Base-by-base conservation (phyloP, 1,284 basidiomycete genomes). In the Naganishia sp. region DNA sequence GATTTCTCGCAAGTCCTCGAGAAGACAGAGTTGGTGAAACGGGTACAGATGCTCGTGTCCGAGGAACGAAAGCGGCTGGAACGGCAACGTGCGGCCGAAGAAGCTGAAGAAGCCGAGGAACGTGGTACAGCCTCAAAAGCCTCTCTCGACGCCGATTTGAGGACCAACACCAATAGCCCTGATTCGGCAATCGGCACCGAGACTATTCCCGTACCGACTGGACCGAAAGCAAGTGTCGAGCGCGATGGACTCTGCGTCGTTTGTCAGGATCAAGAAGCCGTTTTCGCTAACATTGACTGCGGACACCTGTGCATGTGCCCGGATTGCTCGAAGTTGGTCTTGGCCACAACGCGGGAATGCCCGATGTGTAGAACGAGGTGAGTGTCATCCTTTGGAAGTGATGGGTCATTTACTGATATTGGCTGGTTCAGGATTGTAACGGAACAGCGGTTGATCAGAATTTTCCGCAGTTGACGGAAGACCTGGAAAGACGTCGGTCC, bases 241-340 rank as follows among this genome's bases (percentile, higher is more conserved):
- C 83, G 88, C 23, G 84, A 83, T 15, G 91, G 92, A 0, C 77
- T 92, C 2, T 94, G 91, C 75, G 89, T 94, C 0, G 85, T 94
- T 18, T 94, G 92, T 75, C 90, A 93, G 75, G 92, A 94, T 71
- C 89, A 92, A 65, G 91, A 94, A 71, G 91, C 91, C 0, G 92
- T 89, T 69, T 89, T 94, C 63, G 92, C 90, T 1, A 87, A 92
- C 58, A 89, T 93, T n/a, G 91, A 94, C 77, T 94, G 92, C 84
- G 92, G 92, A 88, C 91, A 93, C 78, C 81, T 93, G 45, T 85
- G 87, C 10, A 86, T 93, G 86, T 94, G 91, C 73, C 83, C 87
- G 73, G 82, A 76, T n/a, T 94, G 91, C 76, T 90, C 90, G 1
- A 90, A 93, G 53, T 82, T 92, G 46, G 83, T 94, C 73, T 90